Evolutionary conservation across 2,329 filamentous ascomycete genomes (phyloP), one percentile per base, ranked within the genome.

Genomic region (Sclerotinia nivalis): DNA sequence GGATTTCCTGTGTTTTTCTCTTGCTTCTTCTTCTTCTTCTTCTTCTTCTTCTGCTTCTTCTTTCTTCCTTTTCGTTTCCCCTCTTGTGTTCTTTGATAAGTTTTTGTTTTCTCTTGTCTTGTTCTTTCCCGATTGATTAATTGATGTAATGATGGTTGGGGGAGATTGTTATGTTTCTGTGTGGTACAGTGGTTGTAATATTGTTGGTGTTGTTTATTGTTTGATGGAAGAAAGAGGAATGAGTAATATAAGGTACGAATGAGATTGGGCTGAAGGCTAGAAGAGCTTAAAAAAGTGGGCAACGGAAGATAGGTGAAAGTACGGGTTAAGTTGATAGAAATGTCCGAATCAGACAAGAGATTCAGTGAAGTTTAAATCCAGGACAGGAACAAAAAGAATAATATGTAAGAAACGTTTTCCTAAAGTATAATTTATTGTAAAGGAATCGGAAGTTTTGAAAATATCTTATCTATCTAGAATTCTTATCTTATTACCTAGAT

Each of bases 1-100:
- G 40, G 52, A 61, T 31, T 52, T 66, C 34, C 62, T 55, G 62
- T n/a, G 34, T 55, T 66, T 55, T 55, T 40, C n/a, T 55, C 37
- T 31, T 31, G 28, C n/a, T 55, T 55, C 18, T 37, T 52, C 20
- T 37, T 50, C 37, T 45, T 34, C 47, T 55, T 31, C 20, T 55
- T 40, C 40, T 34, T 31, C 40, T 37, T 22, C 28, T 40, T 10
- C 22, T 40, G 31, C 25, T 45, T 25, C 25, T 45, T 45, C 25
- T 61, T 60, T 60, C n/a, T 60, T 60, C 40, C 40, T 25, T 60
- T 61, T 28, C 10, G 34, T 15, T 20, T n/a, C 10, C 50, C 50
- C 31, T 66, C 62, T 50, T 54, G 34, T 28, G 49, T 55, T 50
- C 55, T 58, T 58, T 37, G 55, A n/a, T 37, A 49, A 49, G 20